phyloP scores from a whole-genome alignment of 2,329 filamentous ascomycete species.

The Aspergillus sp. region DNA sequence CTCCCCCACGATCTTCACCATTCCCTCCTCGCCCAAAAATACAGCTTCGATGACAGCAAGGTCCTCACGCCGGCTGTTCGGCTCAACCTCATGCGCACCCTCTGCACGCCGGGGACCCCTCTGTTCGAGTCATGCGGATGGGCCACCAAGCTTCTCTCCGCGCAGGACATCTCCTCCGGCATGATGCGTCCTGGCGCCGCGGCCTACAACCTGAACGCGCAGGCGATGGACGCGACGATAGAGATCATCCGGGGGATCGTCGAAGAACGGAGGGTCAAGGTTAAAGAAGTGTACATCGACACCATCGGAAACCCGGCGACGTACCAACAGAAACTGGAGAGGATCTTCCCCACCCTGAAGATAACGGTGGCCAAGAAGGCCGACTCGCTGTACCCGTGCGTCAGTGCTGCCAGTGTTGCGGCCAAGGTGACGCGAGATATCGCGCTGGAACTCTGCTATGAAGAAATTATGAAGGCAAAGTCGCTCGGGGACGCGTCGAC shows the following conservation, averaged over 20 bases:
- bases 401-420: constrained; percentile 89
- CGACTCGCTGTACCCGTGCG: constrained; percentile 86
- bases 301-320: constrained; percentile 80
- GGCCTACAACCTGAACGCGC: constrained; percentile 88
- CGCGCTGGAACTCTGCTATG: constrained; percentile 77
- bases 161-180: constrained; percentile 74
- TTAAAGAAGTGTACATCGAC: constrained; percentile 90
- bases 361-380: constrained; percentile 87
- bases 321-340: constrained; percentile 82
- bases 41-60: constrained; percentile 95
- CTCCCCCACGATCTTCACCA: constrained; percentile 63
- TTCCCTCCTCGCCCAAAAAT: constrained; percentile 70
- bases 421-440: constrained; percentile 95
- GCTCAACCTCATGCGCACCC: constrained; percentile 65
- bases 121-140: constrained; percentile 71
- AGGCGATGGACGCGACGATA: constrained; percentile 90
- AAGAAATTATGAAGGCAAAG: constrained; percentile 44
- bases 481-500: constrained; percentile 30
- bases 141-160: constrained; percentile 78
- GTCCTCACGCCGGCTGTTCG: constrained; percentile 80
- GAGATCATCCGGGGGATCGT: constrained; percentile 76
- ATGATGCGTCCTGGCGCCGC: constrained; percentile 63
- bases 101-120: constrained; percentile 65
- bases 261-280: constrained; percentile 68
- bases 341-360: constrained; percentile 73